Evolutionary conservation across 495 filamentous ascomycete genomes (phyloP).

Genomic region (Saxophila tyrrhenica): DNA sequence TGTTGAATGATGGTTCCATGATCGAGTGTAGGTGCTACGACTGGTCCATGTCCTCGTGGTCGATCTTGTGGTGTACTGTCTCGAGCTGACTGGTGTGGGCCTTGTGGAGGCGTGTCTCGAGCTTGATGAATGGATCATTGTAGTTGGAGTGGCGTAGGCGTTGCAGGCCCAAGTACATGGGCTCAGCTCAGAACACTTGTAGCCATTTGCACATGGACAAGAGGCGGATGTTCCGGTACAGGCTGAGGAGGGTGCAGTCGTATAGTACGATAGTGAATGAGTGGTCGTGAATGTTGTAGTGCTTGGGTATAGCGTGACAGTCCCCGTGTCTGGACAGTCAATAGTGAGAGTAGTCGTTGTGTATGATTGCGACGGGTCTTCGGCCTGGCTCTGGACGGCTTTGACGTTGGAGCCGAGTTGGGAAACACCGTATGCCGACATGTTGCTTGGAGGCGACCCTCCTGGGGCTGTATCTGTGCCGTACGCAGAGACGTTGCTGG

Average conservation of each 20-base stretch:
- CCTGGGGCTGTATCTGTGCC: too few relatives aligned
- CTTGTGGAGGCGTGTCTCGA: neutral
- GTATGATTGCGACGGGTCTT: neutral
- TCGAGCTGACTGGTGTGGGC: neutral
- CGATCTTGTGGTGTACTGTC: neutral
- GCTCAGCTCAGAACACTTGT: neutral
- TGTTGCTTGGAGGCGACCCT: too few relatives aligned
- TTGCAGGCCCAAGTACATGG: slow-evolving; percentile 4
- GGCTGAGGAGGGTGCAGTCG: neutral
- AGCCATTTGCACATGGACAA: slow-evolving; percentile 1
- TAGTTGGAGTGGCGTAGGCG: neutral
- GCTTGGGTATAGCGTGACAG: slow-evolving; percentile 3
- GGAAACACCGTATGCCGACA: neutral
- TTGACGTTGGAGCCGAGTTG: neutral
- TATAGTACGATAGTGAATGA: neutral
- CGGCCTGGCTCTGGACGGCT: neutral
- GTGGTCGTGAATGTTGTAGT: neutral
- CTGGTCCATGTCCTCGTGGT: neutral
- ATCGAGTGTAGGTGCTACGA: neutral
- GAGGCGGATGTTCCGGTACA: slow-evolving; percentile 3
- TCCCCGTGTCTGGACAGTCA: slow-evolving; percentile 3
- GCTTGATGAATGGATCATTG: neutral
- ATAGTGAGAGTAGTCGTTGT: slow-evolving; percentile 1
- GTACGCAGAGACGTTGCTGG: too few relatives aligned
- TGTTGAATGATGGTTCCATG: neutral